A percentile compares a stretch with the other conserved stretches of the same genome.
Evolutionary conservation across 2,329 filamentous ascomycete species (phyloP).

Genomic region (Epichloe sibirici): DNA sequence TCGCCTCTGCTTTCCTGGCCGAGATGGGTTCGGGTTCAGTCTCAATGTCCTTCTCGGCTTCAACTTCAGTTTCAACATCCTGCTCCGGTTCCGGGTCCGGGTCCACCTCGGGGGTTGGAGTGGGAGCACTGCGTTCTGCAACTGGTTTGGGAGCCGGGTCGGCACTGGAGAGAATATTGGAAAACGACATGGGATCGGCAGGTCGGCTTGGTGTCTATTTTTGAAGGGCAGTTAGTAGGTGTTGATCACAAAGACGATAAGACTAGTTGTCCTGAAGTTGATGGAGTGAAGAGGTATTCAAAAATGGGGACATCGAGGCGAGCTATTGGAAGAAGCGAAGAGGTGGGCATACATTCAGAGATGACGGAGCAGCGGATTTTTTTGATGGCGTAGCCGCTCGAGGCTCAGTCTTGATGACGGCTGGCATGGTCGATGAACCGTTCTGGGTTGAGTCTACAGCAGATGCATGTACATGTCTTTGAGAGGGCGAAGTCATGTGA

Average conservation of each 20-base stretch:
- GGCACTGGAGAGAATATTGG: conserved; percentile 78
- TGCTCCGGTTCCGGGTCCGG: conserved; percentile 9
- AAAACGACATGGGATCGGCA: conserved; percentile 88
- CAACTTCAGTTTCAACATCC: conserved; percentile 19
- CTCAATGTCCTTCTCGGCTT: conserved; percentile 24
- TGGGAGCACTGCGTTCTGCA: conserved; percentile 27
- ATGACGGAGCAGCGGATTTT: conserved; percentile 21
- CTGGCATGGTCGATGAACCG: conserved; percentile 25
- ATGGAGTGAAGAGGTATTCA: background rate
- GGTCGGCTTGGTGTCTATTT: conserved; percentile 57
- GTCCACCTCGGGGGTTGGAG: conserved; percentile 23
- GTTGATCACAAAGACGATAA: conserved; percentile 6
- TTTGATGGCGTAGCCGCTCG: conserved; percentile 28
- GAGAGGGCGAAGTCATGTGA: conserved; percentile 35
- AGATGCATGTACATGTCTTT: conserved; percentile 30
- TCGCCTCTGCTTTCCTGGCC: conserved; percentile 14
- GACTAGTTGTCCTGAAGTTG: background rate
- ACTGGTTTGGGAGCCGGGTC: conserved; percentile 49
- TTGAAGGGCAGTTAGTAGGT: background rate
- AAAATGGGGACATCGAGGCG: background rate
- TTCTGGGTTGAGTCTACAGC: conserved; percentile 27
- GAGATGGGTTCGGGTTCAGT: conserved; percentile 19
- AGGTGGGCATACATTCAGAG: conserved; percentile 26
- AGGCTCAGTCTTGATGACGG: conserved; percentile 27
- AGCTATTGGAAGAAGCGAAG: background rate